Evolutionary conservation across 345 rosid species (phyloP).

Genomic region (Carallia pectinifolia): DNA sequence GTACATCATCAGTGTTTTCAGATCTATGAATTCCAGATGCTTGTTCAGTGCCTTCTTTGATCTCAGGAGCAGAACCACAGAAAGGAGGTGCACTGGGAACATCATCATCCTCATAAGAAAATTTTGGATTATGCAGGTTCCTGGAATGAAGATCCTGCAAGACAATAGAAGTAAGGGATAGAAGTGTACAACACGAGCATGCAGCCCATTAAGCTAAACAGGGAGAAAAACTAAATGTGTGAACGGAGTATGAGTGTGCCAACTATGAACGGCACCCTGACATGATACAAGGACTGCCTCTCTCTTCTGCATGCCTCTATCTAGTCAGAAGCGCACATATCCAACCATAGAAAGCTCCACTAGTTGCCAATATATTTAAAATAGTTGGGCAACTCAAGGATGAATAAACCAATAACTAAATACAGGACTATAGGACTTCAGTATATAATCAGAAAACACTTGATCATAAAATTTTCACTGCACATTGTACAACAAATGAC

Average conservation of each 20-base stretch:
- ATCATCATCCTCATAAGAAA: constrained; percentile 52
- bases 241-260: no score
- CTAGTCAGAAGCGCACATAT: no score
- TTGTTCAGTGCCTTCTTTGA: constrained; percentile 32
- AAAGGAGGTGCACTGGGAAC: constrained; percentile 89
- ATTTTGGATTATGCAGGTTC: constrained; percentile 37
- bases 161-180: not conserved
- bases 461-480: not conserved
- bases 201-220: not conserved
- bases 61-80: constrained; percentile 54
- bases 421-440: no score
- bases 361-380: no score
- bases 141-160: constrained; percentile 49
- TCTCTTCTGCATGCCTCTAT: no score
- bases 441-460: no score
- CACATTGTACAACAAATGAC: not conserved
- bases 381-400: no score
- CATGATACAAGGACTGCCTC: no score
- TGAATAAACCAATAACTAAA: no score
- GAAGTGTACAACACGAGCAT: not conserved
- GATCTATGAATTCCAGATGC: constrained; percentile 25
- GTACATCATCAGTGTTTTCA: constrained; percentile 13
- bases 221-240: no score
- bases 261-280: no score
- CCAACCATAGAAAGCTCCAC: no score